Conservation (phyloP, 805 yeast species). For the Ogataea neopini region DNA sequence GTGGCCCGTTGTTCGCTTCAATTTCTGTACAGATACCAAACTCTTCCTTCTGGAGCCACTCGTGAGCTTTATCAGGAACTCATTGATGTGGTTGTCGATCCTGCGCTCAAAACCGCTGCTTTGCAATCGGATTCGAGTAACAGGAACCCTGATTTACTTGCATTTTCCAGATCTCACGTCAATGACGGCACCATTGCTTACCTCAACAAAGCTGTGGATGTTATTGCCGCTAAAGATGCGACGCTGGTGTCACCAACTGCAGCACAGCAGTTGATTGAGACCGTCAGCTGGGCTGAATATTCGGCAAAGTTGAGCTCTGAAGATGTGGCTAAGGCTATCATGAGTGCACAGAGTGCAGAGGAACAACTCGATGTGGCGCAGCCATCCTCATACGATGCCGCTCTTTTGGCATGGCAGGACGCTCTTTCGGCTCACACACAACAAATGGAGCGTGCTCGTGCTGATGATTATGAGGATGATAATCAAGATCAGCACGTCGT, state of each 20-base stretch:
- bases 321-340: constrained; percentile 64
- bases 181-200: constrained; percentile 35
- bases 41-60: constrained; percentile 20
- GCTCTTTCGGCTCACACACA: constrained; percentile 59
- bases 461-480: constrained; percentile 51
- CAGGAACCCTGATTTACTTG: constrained; percentile 48
- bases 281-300: constrained; percentile 52
- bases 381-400: constrained; percentile 53
- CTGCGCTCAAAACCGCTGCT: constrained; percentile 49
- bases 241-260: constrained; percentile 37
- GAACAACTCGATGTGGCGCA: constrained; percentile 36
- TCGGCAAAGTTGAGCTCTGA: constrained; percentile 67
- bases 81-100: constrained; percentile 61
- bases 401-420: constrained; percentile 68
- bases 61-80: constrained; percentile 54
- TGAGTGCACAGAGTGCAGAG: constrained; percentile 39
- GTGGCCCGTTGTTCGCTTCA: constrained; percentile 63
- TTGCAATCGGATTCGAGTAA: constrained; percentile 31
- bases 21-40: constrained; percentile 42
- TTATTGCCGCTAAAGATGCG: constrained; percentile 39
- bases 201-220: constrained; percentile 39
- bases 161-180: constrained; percentile 47
- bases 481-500: constrained; percentile 74
- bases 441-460: constrained; percentile 48
- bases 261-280: constrained; percentile 27